A percentile compares a stretch with the other conserved stretches of the same genome.
Evolutionary conservation across 345 rosid genomes (phyloP).

Genomic region (Eucalyptus globulus): DNA sequence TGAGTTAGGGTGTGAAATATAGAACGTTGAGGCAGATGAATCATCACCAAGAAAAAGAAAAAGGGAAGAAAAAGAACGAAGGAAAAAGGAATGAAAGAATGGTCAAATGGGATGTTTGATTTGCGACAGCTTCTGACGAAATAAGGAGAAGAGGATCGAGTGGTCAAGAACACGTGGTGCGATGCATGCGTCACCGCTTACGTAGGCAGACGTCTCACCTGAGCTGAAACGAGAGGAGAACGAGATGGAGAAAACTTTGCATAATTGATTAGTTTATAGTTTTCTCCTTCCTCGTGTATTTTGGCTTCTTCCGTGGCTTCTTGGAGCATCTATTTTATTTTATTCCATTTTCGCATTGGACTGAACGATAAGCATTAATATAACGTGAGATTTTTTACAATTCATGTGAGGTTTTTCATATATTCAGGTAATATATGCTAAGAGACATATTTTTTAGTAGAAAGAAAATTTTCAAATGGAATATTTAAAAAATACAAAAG

Average conservation of each 20-base stretch:
- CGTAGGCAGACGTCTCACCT: not conserved
- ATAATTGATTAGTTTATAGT: not conserved
- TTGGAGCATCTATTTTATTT: no score
- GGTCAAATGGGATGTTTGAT: not conserved
- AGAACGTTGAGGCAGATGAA: not conserved
- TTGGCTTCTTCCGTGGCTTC: not conserved
- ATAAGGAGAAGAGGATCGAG: not conserved
- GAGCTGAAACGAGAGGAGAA: not conserved
- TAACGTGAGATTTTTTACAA: no score
- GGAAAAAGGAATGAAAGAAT: not conserved
- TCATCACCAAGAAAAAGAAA: not conserved
- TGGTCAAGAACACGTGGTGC: not conserved
- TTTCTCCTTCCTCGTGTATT: not conserved
- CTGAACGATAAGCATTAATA: fast-evolving
- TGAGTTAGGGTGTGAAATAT: not conserved
- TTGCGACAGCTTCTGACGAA: not conserved
- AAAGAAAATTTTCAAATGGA: no score
- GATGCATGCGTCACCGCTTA: not conserved
- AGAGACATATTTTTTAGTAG: fast-evolving
- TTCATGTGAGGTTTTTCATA: no score
- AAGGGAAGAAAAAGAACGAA: no score
- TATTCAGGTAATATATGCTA: fast-evolving
- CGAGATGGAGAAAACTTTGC: not conserved
- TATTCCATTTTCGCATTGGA: no score
- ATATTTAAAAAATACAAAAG: no score